phyloP scores from a whole-genome alignment of 148 eudicot species.

The Rhododendron vialii region DNA sequence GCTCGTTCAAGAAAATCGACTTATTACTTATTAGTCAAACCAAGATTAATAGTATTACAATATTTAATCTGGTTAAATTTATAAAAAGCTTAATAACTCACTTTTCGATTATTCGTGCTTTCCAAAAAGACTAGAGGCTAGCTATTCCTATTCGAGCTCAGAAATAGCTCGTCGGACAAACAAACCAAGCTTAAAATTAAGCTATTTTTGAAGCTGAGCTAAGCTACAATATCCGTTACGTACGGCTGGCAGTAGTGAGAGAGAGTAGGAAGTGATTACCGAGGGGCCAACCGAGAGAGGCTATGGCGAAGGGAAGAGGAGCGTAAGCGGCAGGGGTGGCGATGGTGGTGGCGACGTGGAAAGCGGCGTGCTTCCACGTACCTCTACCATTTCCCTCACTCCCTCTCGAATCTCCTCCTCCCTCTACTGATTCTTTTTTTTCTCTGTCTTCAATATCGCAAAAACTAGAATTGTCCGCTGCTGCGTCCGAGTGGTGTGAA shows the following conservation, averaged over 20 bases:
- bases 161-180: neutral
- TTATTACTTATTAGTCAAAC: neutral
- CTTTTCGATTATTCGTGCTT: neutral
- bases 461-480: neutral
- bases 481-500: neutral
- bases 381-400: constrained; percentile 16
- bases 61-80: neutral
- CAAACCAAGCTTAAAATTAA: neutral
- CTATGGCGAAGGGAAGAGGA: constrained; percentile 43
- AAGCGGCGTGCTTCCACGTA: constrained; percentile 44
- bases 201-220: neutral
- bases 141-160: neutral
- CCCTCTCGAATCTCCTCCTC: neutral
- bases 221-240: neutral
- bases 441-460: constrained; percentile 10
- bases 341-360: constrained; percentile 48
- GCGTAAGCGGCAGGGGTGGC: constrained; percentile 52
- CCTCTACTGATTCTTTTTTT: neutral
- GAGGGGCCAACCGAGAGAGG: constrained; percentile 46
- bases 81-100: neutral
- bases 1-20: neutral
- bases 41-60: neutral
- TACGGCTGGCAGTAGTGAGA: neutral
- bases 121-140: neutral
- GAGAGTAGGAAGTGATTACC: constrained; percentile 18